Conservation (phyloP, 805 yeast species). For the Candida succiphila region DNA sequence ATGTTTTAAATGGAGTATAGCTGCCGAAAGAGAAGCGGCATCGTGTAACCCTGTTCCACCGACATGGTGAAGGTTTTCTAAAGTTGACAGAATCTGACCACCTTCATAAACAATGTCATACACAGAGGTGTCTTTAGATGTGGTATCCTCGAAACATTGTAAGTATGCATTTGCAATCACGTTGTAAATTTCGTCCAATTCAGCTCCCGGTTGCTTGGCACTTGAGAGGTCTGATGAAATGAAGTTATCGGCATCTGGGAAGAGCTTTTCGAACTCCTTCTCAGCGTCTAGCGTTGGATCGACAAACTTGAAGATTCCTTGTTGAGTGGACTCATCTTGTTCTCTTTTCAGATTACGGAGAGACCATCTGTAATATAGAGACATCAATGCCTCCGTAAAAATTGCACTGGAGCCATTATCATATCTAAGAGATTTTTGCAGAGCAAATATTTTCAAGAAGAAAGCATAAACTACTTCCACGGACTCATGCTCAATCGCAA, state of each 20-base stretch:
- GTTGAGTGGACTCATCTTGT: conserved; percentile 48
- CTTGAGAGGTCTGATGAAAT: conserved; percentile 25
- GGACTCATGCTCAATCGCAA: conserved; percentile 31
- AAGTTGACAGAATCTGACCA: conserved; percentile 18
- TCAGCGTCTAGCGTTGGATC: conserved; percentile 63
- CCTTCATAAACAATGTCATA: conserved; percentile 31
- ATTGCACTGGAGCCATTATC: conserved; percentile 5
- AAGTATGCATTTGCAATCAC: conserved; percentile 41
- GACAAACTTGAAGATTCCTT: conserved; percentile 54
- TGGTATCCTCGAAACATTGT: conserved; percentile 24
- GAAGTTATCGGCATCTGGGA: conserved; percentile 80
- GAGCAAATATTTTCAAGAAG: conserved; percentile 33
- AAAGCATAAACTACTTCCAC: conserved; percentile 43
- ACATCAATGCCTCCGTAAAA: conserved; percentile 39
- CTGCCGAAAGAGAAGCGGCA: conserved; percentile 23
- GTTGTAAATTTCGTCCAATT: conserved; percentile 37
- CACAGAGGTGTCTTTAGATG: conserved; percentile 8
- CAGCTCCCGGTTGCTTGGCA: conserved; percentile 5
- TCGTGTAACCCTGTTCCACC: conserved; percentile 14
- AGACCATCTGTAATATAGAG: conserved; percentile 76
- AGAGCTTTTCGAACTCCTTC: conserved; percentile 67
- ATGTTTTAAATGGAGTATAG: conserved; percentile 23
- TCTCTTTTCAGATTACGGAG: conserved; percentile 57
- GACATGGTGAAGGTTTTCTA: conserved; percentile 15
- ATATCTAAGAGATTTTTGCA: conserved; percentile 15